Base-by-base conservation (phyloP, 306 rosid genomes). In the Begonia masoniana region DNA sequence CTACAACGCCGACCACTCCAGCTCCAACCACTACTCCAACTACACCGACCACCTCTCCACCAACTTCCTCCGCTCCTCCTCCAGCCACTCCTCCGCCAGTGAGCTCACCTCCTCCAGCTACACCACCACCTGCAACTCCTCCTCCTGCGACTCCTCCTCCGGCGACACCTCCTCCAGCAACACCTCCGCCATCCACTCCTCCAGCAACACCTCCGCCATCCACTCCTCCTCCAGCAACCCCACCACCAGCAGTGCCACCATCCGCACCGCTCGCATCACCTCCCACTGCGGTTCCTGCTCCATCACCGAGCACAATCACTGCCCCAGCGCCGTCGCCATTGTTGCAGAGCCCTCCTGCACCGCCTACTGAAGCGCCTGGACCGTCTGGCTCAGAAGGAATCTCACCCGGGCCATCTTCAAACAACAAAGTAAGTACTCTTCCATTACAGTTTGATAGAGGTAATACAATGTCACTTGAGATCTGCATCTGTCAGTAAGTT, bases 201-300 rank as follows among this genome's bases (percentile, higher is more conserved):
- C 86, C 86, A 0, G 94, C 88, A 0, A n/a, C 66, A 1, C 79
- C 88, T 0, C 94, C 94, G 0, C 88, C 94, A 0, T 87, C 87
- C 3, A 63, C 80, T 1, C 93, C 87, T 0, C 67, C 87, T 0
- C 93, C 92, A 0, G 75, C 81, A 0, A 60, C 77, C 0, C 76
- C 94, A 16, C 86, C 82, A 0, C 82, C 82, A 0, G 72, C 72
- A 0, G 49, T 55, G 5, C 72, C 77, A 21, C 78, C 79, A 5
- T 74, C 83, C 7, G 69, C 81, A 4, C 76, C 74, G 5, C 65
- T 67, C 12, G 71, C 88, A 6, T 71, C 84, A 5, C 83, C 84
- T 0, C 80, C 88, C 0, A 68, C 63, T 0, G 35, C 66, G 0
- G 75, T 65, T 41, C 69, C 60, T 0, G 78, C 83, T 10, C 74